Evolutionary conservation across 495 filamentous ascomycete genomes (phyloP).

Genomic region (Copromyces sp.): DNA sequence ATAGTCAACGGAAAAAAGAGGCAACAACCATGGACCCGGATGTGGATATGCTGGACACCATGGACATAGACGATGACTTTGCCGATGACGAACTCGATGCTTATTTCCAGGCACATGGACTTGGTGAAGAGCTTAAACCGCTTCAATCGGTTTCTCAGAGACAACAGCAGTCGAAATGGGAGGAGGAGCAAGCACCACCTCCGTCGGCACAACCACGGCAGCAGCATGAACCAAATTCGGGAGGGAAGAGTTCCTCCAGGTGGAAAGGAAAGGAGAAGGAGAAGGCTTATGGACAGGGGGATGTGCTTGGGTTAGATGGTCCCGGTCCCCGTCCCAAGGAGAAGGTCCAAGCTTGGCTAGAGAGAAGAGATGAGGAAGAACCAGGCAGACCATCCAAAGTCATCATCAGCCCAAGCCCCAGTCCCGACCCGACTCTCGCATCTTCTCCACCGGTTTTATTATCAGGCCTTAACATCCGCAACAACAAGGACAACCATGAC

Average conservation of each 20-base stretch:
- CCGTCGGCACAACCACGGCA: neutral
- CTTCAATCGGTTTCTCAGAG: neutral
- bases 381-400: neutral
- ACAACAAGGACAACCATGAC: neutral
- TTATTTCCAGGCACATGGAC: neutral
- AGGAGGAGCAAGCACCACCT: neutral
- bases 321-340: neutral
- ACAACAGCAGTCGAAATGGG: neutral
- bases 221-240: neutral
- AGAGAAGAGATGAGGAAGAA: neutral
- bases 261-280: neutral
- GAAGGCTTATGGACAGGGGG: neutral
- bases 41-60: neutral
- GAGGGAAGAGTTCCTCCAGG: neutral
- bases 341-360: neutral
- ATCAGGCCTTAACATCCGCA: neutral
- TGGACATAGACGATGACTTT: neutral
- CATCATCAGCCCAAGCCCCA: neutral
- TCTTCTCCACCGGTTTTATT: neutral
- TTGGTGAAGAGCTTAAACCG: neutral
- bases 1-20: too few species aligned
- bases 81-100: neutral
- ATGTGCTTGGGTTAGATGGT: neutral
- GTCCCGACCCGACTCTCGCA: neutral
- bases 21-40: neutral